phyloP scores from a whole-genome alignment of 441 rosid species.

The Arabidopsis hybrid region DNA sequence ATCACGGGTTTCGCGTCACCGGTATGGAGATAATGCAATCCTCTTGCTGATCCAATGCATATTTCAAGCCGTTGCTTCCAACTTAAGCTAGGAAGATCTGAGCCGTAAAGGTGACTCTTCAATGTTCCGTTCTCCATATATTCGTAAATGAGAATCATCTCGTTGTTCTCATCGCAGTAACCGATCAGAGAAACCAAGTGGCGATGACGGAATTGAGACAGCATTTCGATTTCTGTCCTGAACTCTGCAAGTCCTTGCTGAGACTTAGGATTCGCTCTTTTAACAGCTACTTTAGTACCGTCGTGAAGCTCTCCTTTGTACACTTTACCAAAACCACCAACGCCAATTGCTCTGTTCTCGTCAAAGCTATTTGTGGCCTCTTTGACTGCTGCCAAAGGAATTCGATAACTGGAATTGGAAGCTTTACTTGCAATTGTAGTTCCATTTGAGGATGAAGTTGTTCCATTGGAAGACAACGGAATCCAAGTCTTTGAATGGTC shows the following conservation, averaged over 20 bases:
- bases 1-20: conserved; percentile 91
- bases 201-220: conserved; percentile 92
- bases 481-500: conserved; percentile 83
- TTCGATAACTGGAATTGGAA: conserved; percentile 66
- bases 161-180: conserved; percentile 90
- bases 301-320: conserved; percentile 78
- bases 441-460: conserved; percentile 54
- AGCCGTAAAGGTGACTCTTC: conserved; percentile 88
- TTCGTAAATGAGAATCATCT: conserved; percentile 93
- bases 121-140: conserved; percentile 97
- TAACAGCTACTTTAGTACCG: conserved; percentile 83
- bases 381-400: conserved; percentile 73
- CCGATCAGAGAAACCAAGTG: conserved; percentile 93
- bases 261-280: conserved; percentile 87
- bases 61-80: conserved; percentile 93
- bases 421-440: conserved; percentile 56
- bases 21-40: conserved; percentile 94
- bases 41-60: conserved; percentile 92
- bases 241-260: conserved; percentile 95
- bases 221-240: conserved; percentile 90
- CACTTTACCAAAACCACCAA: conserved; percentile 96
- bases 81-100: conserved; percentile 67
- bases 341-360: conserved; percentile 80
- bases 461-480: conserved; percentile 61
- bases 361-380: conserved; percentile 89